Conservation (phyloP, 495 filamentous ascomycete genomes). For the Neurospora sp. region DNA sequence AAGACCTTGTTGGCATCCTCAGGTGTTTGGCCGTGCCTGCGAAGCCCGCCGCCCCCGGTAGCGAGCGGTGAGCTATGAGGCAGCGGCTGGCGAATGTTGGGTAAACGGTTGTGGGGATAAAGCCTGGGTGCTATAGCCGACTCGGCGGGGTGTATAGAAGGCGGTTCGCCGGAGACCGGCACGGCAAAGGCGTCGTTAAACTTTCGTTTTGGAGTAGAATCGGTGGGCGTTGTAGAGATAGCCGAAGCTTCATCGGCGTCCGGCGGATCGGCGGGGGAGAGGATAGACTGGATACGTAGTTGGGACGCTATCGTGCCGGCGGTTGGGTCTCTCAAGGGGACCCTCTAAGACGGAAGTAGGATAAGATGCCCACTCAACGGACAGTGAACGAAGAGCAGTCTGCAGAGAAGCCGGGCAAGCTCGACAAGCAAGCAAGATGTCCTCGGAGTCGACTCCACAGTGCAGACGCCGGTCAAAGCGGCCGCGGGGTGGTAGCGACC, state of each 20-base stretch:
- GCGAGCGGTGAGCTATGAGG: slow-evolving; percentile 20
- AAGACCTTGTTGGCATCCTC: slow-evolving; percentile 19
- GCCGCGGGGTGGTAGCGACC: slow-evolving; percentile 14
- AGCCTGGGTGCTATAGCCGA: slow-evolving; percentile 4
- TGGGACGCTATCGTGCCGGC: slow-evolving; percentile 40
- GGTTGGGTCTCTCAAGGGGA: slow-evolving; percentile 26
- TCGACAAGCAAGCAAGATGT: slow-evolving; percentile 4
- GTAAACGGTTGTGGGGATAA: slow-evolving; percentile 9
- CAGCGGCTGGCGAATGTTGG: slow-evolving; percentile 18
- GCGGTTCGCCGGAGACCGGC: slow-evolving; percentile 12
- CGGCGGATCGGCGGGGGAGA: slow-evolving; percentile 35
- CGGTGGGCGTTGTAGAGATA: slow-evolving; percentile 13
- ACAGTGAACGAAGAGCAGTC: not conserved
- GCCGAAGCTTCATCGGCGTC: slow-evolving; percentile 27
- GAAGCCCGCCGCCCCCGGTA: slow-evolving; percentile 12
- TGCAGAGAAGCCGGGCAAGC: not conserved
- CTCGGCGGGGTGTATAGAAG: slow-evolving; percentile 11
- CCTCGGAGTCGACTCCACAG: slow-evolving; percentile 18
- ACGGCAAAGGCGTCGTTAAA: slow-evolving; percentile 26
- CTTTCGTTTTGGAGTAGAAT: slow-evolving; percentile 26
- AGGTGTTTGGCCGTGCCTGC: slow-evolving; percentile 8
- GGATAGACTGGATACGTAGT: slow-evolving; percentile 39
- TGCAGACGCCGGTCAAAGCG: slow-evolving; percentile 18
- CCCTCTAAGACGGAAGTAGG: slow-evolving; percentile 13
- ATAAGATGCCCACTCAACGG: not conserved